Base-by-base conservation (phyloP, 192 early-diverging fungal species). In the Funneliformis geosporum region DNA sequence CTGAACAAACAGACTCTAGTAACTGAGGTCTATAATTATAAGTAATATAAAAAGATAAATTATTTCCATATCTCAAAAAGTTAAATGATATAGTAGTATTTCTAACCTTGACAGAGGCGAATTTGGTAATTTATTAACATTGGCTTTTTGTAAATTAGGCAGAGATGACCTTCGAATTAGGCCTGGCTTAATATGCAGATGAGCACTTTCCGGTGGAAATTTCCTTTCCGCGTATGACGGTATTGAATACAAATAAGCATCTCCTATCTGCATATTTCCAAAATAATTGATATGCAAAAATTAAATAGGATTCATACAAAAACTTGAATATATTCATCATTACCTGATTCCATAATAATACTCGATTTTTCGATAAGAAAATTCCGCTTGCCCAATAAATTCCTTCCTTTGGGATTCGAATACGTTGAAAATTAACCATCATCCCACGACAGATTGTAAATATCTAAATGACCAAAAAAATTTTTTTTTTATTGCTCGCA, bases 291-390 rank as follows among this genome's bases (percentile, higher is more conserved):
- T 68, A 50, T 77, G 33, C 39, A 23, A 27, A 11, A 70, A 27
- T 38, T 44, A 8, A 60, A 39, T 25, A 64, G 12, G 8, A 18
- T 16, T n/a, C 1, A 28, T 1, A 12, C 28, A 61, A 4, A 33
- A 46, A 44, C 9, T 68, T 21, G 2, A 44, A 33, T 69, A n/a
- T 42, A 10, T 43, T 42, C 33, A 18, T n/a, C 14, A 60, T 82
- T 82, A 88, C 89, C 83, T 82, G 60, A 60, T 86, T 88, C 85
- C 85, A 88, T 5, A 88, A 55, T 1, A 82, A 69, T 47, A 87
- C 64, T 38, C 81, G 33, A 18, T 78, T 68, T 33, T 77, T 44
- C 7, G 80, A 60, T 33, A 81, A 75, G 38, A 89, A 88, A 18
- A 66, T 73, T 43, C 85, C 88, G 6, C 84, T 84, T 16, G 82